Evolutionary conservation across 2,329 filamentous ascomycete genomes (phyloP).

Genomic region (Ophiognomonia clavigignenti-juglandacearum): DNA sequence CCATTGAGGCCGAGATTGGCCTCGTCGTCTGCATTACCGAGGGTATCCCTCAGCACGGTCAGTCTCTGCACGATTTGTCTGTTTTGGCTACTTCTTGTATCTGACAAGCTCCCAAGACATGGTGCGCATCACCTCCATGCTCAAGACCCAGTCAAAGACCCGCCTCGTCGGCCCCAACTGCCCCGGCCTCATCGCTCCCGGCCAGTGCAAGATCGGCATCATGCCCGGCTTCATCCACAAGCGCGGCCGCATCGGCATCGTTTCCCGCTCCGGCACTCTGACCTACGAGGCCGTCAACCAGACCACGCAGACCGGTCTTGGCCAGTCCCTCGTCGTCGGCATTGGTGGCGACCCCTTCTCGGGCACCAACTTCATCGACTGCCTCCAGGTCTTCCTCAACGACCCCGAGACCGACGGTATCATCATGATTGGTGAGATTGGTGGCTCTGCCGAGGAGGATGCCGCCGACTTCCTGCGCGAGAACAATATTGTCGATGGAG

Average conservation of each 20-base stretch:
- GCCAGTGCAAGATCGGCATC: slow-evolving; percentile 99
- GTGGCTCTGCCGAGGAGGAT: slow-evolving; percentile 95
- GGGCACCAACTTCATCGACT: slow-evolving; percentile 99
- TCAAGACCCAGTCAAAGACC: slow-evolving; percentile 97
- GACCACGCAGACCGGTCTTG: slow-evolving; percentile 93
- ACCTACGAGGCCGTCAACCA: slow-evolving; percentile 99
- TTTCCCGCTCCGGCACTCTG: slow-evolving; percentile 94
- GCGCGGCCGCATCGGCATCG: slow-evolving; percentile 96
- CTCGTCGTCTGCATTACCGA: slow-evolving; percentile 97
- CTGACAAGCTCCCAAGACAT: slow-evolving; percentile 77
- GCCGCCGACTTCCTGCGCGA: slow-evolving; percentile 92
- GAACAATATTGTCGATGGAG: slow-evolving; percentile 78
- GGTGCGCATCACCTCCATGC: slow-evolving; percentile 96
- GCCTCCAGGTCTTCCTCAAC: slow-evolving; percentile 92
- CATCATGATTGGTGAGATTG: slow-evolving; percentile 99
- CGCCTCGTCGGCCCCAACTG: slow-evolving; percentile 96
- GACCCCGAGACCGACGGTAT: slow-evolving; percentile 97
- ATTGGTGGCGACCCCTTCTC: slow-evolving; percentile 98
- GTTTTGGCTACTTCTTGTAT: not conserved
- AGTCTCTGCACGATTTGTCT: no score
- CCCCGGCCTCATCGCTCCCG: slow-evolving; percentile 90
- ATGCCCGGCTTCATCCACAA: slow-evolving; percentile 99
- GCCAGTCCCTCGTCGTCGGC: slow-evolving; percentile 95
- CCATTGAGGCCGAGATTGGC: slow-evolving; percentile 85
- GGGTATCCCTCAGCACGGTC: slow-evolving; percentile 95